Evolutionary conservation across 495 filamentous ascomycete species (phyloP).

Genomic region (Lineolata rhizophorae): DNA sequence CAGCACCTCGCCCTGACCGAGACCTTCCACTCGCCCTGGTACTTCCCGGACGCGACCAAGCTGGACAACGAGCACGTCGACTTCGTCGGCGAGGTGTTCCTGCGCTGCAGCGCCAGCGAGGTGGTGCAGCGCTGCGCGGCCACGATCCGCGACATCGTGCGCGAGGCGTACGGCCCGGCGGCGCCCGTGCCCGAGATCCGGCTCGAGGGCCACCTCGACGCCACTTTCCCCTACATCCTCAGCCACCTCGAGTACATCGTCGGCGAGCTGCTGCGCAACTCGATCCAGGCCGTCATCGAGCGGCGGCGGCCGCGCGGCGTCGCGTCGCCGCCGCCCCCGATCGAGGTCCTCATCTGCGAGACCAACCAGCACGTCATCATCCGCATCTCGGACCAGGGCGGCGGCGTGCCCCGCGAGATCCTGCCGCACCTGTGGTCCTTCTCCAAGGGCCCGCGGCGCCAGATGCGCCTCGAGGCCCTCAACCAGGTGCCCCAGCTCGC

Average conservation of each 20-base stretch:
- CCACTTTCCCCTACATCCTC: constrained; percentile 89
- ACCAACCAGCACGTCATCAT: constrained; percentile 90
- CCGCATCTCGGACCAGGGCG: constrained; percentile 84
- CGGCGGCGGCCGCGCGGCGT: constrained; percentile 20
- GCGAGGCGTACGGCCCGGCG: constrained; percentile 45
- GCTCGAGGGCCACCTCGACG: constrained; percentile 69
- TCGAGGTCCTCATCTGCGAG: constrained; percentile 88
- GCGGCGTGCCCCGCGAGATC: constrained; percentile 66
- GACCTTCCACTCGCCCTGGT: constrained; percentile 81
- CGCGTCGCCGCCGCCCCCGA: constrained; percentile 40
- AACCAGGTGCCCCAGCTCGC: constrained; percentile 77
- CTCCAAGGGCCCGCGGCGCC: constrained; percentile 63
- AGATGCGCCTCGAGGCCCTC: constrained; percentile 57
- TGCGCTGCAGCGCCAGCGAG: constrained; percentile 80
- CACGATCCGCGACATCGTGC: constrained; percentile 43
- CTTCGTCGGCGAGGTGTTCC: constrained; percentile 87
- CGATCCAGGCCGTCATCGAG: constrained; percentile 77
- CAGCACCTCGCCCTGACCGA: constrained; percentile 94
- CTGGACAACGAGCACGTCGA: constrained; percentile 46
- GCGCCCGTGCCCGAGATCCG: constrained; percentile 54
- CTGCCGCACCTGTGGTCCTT: constrained; percentile 93
- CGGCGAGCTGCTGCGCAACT: constrained; percentile 86
- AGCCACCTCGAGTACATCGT: constrained; percentile 95
- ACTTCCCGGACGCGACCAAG: constrained; percentile 58
- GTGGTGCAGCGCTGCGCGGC: constrained; percentile 67